Percentiles rank a stretch among this genome's conserved stretches.
Conservation (phyloP, 257 asterid species). For the Orobanche coerulescens region DNA sequence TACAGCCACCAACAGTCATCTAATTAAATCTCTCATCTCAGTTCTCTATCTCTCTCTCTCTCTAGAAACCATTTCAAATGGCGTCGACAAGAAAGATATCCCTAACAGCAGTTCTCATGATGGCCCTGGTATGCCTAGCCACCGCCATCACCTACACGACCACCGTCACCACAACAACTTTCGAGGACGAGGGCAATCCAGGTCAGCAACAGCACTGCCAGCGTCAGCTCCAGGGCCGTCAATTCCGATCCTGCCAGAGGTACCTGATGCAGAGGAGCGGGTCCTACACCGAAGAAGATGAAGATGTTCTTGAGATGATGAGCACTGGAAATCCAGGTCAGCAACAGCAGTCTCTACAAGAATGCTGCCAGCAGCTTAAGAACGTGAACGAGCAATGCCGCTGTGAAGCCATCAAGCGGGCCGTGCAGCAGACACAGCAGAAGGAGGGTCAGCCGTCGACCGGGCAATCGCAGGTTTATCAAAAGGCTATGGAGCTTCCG, state of each 20-base stretch:
- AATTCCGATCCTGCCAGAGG: conserved; percentile 30
- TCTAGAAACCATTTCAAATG: conserved; percentile 17
- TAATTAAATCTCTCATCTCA: background rate
- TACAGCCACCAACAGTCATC: background rate
- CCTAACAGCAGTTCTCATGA: conserved; percentile 30
- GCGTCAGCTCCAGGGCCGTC: conserved; percentile 23
- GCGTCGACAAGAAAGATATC: conserved; percentile 25
- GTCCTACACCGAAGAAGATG: background rate
- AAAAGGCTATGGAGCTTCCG: conserved; percentile 29
- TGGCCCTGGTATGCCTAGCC: no score
- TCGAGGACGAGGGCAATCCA: conserved; percentile 23
- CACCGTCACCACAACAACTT: conserved; percentile 29
- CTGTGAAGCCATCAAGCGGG: conserved; percentile 34
- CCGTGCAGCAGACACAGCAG: conserved; percentile 15
- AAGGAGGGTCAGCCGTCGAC: background rate
- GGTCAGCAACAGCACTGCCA: conserved; percentile 26
- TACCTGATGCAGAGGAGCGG: conserved; percentile 14
- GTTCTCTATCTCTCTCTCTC: no score
- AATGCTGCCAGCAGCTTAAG: conserved; percentile 34
- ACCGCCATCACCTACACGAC: conserved; percentile 34
- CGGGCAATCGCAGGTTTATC: conserved; percentile 3
- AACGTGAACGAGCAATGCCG: conserved; percentile 28
- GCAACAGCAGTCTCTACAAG: background rate
- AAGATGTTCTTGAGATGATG: background rate
- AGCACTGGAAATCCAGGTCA: background rate